These are phyloP conservation scores for Aspergillus intermedius DNA, from an alignment of 2,329 filamentous ascomycete species.

Conservation along the genomic window DNA sequence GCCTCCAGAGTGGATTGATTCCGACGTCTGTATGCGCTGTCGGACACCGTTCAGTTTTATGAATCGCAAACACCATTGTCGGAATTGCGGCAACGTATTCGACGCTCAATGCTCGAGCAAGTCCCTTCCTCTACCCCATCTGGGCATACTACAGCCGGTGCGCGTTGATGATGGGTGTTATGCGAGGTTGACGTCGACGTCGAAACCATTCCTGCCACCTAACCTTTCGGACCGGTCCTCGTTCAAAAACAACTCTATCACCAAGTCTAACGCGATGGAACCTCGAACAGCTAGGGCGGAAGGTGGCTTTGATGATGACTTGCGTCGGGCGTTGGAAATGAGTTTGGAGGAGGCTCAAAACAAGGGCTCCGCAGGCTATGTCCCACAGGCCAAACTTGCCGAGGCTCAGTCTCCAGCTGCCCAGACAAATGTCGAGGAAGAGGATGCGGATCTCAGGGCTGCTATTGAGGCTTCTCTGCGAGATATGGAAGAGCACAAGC, in stretches of 20 bases:
- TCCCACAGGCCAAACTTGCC: conserved; percentile 53
- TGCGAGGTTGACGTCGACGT: conserved; percentile 76
- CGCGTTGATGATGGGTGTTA: conserved; percentile 96
- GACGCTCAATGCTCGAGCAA: conserved; percentile 93
- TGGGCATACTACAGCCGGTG: conserved; percentile 85
- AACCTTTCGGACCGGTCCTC: conserved; percentile 34
- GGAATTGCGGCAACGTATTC: conserved; percentile 97
- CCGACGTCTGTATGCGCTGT: conserved; percentile 97
- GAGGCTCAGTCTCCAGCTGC: conserved; percentile 32
- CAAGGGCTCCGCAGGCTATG: conserved; percentile 63
- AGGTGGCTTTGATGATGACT: conserved; percentile 86
- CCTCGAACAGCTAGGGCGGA: conserved; percentile 83
- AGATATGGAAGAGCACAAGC: conserved; percentile 98
- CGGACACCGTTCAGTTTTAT: conserved; percentile 94
- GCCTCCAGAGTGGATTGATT: conserved; percentile 96
- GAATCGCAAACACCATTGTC: conserved; percentile 95
- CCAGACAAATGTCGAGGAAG: conserved; percentile 51
- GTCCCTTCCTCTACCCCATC: conserved; percentile 76
- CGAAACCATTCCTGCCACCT: conserved; percentile 51
- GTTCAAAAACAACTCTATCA: conserved; percentile 45
- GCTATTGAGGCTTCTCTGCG: conserved; percentile 91
- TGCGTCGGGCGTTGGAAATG: conserved; percentile 92
- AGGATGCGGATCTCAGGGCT: conserved; percentile 87
- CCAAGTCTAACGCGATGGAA: conserved; percentile 76
- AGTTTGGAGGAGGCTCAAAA: conserved; percentile 87